Conservation (phyloP, 495 filamentous ascomycete genomes). For the Echria macrotheca region DNA sequence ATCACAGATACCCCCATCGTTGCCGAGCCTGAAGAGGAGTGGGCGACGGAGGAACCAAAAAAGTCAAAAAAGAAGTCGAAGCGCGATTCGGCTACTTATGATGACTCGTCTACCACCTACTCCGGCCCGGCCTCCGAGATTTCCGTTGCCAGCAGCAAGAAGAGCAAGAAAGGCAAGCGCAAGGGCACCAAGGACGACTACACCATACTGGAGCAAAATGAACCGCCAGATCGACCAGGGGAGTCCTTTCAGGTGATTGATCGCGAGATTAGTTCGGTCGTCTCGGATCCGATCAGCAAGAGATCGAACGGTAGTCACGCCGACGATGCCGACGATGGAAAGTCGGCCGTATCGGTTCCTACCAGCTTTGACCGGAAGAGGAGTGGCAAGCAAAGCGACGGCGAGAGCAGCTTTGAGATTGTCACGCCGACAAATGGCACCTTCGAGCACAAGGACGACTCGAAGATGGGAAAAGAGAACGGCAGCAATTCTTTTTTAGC, state of each 20-base stretch:
- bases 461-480: slow-evolving; percentile 18
- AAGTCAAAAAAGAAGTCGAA: slow-evolving; percentile 27
- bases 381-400: slow-evolving; percentile 12
- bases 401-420: slow-evolving; percentile 12
- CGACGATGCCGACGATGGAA: slow-evolving; percentile 34
- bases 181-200: slow-evolving; percentile 30
- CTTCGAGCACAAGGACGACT: slow-evolving; percentile 18
- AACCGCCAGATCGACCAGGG: slow-evolving; percentile 30
- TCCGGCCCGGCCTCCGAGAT: slow-evolving; percentile 25
- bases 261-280: slow-evolving; percentile 39
- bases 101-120: slow-evolving; percentile 24
- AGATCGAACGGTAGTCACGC: slow-evolving; percentile 20
- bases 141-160: slow-evolving; percentile 23
- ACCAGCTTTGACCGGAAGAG: slow-evolving; percentile 26
- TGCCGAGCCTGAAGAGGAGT: slow-evolving; percentile 15
- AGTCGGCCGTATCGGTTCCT: slow-evolving; percentile 36
- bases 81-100: slow-evolving; percentile 21
- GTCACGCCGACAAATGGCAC: slow-evolving; percentile 27
- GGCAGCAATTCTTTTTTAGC: slow-evolving; percentile 54
- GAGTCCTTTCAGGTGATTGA: slow-evolving; percentile 25
- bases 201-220: slow-evolving; percentile 25
- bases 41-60: slow-evolving; percentile 16
- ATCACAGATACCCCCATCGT: neutral
- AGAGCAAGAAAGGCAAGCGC: slow-evolving; percentile 22
- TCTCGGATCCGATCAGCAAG: slow-evolving; percentile 32